Evolutionary conservation across 768 basidiomycete species (phyloP).

Genomic region (Rhodotorula sphaerocarpa): DNA sequence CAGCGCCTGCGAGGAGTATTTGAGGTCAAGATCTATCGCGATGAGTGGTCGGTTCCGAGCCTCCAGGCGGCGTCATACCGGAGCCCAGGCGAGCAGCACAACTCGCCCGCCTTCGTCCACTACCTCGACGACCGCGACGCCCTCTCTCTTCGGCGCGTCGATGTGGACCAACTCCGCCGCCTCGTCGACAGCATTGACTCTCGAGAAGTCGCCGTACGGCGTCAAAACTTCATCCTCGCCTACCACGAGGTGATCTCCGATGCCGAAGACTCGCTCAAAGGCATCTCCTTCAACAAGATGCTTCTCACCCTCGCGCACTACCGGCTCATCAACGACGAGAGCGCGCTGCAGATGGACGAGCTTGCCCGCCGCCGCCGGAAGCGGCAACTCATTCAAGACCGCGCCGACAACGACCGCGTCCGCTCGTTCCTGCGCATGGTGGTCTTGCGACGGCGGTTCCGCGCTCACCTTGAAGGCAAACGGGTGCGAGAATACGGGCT

Average conservation of each 20-base stretch:
- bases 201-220: constrained; percentile 55
- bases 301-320: constrained; percentile 78
- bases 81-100: neutral
- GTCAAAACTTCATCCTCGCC: constrained; percentile 62
- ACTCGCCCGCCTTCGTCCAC: constrained; percentile 39
- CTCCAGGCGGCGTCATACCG: constrained; percentile 52
- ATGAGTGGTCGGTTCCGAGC: constrained; percentile 56
- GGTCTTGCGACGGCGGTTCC: constrained; percentile 22
- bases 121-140: constrained; percentile 16
- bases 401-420: constrained; percentile 22
- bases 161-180: constrained; percentile 56
- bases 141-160: constrained; percentile 50
- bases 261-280: constrained; percentile 60
- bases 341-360: constrained; percentile 56
- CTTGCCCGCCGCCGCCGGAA: constrained; percentile 16
- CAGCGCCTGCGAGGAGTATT: constrained; percentile 79
- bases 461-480: neutral
- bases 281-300: constrained; percentile 87
- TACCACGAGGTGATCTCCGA: constrained; percentile 70
- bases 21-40: constrained; percentile 75
- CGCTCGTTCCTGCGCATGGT: constrained; percentile 19
- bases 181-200: constrained; percentile 62
- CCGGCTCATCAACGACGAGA: constrained; percentile 79
- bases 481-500: neutral
- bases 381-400: neutral